phyloP scores from a whole-genome alignment of 495 filamentous ascomycete genomes.

The Aspergillus panamensis region DNA sequence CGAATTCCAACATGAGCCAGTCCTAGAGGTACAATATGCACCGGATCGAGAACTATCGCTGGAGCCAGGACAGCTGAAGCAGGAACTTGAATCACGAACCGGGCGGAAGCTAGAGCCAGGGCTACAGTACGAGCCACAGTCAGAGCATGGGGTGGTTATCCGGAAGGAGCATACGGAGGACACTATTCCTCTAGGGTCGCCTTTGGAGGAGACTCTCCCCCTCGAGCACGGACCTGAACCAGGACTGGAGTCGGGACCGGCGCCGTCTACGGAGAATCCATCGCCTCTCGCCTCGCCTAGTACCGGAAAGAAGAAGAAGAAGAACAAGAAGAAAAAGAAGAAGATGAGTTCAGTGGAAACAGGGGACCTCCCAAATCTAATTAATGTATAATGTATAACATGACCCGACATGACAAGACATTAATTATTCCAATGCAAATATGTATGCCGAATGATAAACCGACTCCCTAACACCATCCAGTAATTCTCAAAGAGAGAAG shows the following conservation, averaged over 20 bases:
- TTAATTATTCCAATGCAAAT: neutral
- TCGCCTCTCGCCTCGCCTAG: neutral
- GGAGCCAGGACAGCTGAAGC: neutral
- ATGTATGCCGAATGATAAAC: neutral
- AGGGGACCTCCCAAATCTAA: neutral
- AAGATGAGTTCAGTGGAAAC: neutral
- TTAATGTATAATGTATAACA: conserved; percentile 2
- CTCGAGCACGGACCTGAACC: neutral
- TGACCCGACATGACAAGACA: neutral
- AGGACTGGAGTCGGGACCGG: neutral
- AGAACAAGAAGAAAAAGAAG: conserved; percentile 4
- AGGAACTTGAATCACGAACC: neutral
- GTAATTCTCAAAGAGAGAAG: neutral
- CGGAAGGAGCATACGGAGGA: neutral
- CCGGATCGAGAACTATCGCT: neutral
- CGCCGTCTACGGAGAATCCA: conserved; percentile 3
- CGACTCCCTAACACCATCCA: neutral
- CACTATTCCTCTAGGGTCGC: neutral
- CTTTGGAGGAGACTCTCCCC: neutral
- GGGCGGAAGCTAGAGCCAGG: neutral
- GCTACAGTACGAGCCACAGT: neutral
- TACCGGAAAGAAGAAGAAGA: neutral
- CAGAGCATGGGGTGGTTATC: neutral
- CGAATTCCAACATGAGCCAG: neutral
- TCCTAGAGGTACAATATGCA: neutral